Conservation (phyloP, 108 stramenopile species). For the Skeletonema tropicum region DNA sequence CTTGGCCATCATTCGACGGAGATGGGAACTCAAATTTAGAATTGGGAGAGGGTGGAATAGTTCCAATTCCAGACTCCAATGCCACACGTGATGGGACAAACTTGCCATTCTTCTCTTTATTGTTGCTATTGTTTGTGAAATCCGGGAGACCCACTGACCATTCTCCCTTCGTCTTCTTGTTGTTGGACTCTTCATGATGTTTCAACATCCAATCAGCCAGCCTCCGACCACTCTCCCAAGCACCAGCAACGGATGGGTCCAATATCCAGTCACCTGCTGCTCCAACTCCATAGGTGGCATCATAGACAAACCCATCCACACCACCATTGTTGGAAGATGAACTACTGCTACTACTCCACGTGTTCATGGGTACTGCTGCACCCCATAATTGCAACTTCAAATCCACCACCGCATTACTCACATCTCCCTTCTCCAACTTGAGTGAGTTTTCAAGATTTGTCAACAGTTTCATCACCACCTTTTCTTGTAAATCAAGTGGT, state of each 20-base stretch:
- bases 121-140: neutral
- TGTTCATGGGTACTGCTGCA: conserved; percentile 86
- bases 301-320: conserved; percentile 66
- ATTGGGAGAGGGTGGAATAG: conserved; percentile 15
- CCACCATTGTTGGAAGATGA: conserved; percentile 1
- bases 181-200: neutral
- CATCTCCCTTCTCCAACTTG: conserved; percentile 14
- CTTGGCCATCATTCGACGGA: neutral
- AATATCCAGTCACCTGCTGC: conserved; percentile 89
- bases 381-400: conserved; percentile 86
- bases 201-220: conserved; percentile 57
- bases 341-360: conserved; percentile 38
- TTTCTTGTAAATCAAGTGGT: conserved; percentile 54
- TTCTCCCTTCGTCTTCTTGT: neutral
- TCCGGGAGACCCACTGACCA: conserved; percentile 38
- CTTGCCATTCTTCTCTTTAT: conserved; percentile 6
- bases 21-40: conserved; percentile 2
- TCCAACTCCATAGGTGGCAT: conserved; percentile 62
- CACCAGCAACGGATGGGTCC: conserved; percentile 79
- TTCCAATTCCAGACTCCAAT: conserved; percentile 47
- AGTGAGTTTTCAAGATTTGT: conserved; percentile 57
- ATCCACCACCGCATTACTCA: conserved; percentile 37
- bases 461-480: conserved; percentile 61
- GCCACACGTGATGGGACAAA: conserved; percentile 40
- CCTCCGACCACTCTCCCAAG: conserved; percentile 81